Percentiles rank a stretch among this genome's conserved stretches.
These are phyloP conservation scores for Boletus huronensis DNA, from an alignment of 768 basidiomycete species.

Conservation along the genomic window DNA sequence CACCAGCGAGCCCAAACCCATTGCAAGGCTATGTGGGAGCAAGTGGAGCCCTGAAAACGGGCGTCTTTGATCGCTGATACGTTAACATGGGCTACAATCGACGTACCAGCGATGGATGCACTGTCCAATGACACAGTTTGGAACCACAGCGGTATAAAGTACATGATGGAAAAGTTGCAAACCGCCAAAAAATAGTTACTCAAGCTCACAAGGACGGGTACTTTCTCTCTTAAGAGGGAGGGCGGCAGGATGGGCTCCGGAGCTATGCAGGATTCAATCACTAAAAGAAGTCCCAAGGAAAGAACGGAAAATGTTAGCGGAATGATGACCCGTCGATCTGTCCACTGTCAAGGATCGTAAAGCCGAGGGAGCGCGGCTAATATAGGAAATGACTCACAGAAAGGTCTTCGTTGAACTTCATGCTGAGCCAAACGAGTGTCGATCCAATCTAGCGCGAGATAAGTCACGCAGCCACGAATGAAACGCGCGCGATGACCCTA, in stretches of 20 bases:
- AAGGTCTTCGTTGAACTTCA: constrained; percentile 14
- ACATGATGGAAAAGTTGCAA: constrained; percentile 16
- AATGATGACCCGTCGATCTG: constrained; percentile 1
- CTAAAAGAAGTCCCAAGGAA: constrained; percentile 5
- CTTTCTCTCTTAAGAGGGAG: constrained; percentile 5
- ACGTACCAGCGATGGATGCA: constrained; percentile 10
- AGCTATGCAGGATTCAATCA: constrained; percentile 4
- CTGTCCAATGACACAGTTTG: constrained; percentile 11
- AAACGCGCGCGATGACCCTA: neutral
- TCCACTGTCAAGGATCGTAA: constrained; percentile 4
- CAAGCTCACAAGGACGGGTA: constrained; percentile 3
- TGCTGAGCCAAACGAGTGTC: constrained; percentile 11
- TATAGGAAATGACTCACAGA: neutral
- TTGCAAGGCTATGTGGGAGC: constrained; percentile 12
- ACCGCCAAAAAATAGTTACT: constrained; percentile 7
- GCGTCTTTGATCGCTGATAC: neutral
- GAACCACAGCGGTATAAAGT: constrained; percentile 17
- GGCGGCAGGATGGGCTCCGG: constrained; percentile 11
- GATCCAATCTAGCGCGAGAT: constrained; percentile 8
- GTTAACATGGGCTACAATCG: neutral
- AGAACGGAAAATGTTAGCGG: constrained; percentile 8
- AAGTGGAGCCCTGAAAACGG: constrained; percentile 9
- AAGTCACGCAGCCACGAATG: neutral
- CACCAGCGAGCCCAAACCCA: constrained; percentile 11
- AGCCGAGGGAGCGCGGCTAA: neutral